Evolutionary conservation across 202 grass and related monocot genomes (phyloP), one percentile per base, ranked within the genome.

Genomic region (Panicum hallii): DNA sequence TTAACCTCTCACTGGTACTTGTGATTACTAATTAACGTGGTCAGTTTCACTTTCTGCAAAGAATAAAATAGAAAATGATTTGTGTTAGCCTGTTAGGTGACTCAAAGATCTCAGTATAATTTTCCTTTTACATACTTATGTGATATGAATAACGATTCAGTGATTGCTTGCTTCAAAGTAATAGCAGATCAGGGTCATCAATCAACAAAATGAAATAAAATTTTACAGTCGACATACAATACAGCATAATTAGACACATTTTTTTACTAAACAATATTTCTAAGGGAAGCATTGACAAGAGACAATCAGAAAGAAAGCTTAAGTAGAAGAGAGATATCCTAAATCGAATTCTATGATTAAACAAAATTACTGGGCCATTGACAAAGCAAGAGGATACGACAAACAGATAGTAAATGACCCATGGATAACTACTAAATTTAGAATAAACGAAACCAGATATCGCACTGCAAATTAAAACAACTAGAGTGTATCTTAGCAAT

Each of bases 141-240:
- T 20, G 32, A 50, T 78, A 70, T 34, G 48, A 19, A 53, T 49
- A 54, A n/a, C 57, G 3, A 85, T 52, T 52, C 43, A 62, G 66
- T 52, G 47, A 54, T 36, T 74, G 34, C 38, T 58, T 64, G 22
- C 40, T 84, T 66, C 4, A 2, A 77, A 77, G 60, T 17, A 2
- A 22, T 49, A 47, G 61, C 38, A 84, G 6, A 15, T 84, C 30
- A 77, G 26, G 48, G 40, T 22, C 67, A 71, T 71, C 9, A 71
- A 82, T 9, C 9, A 82, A 58, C 20, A 60, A 71, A 9, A 8
- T 23, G 7, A 56, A 32, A 80, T 15, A 42, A 49, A 32, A 30
- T 45, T 70, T 45, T 23, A 0, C 14, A 4, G 10, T 32, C 1
- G 0, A 58, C 20, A 58, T 19, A 4, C 20, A 23, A 20, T 23